Evolutionary conservation across 1,139 yeast genomes (phyloP), one percentile per base, ranked within the genome.

Genomic region (Taphrina wiesneri): DNA sequence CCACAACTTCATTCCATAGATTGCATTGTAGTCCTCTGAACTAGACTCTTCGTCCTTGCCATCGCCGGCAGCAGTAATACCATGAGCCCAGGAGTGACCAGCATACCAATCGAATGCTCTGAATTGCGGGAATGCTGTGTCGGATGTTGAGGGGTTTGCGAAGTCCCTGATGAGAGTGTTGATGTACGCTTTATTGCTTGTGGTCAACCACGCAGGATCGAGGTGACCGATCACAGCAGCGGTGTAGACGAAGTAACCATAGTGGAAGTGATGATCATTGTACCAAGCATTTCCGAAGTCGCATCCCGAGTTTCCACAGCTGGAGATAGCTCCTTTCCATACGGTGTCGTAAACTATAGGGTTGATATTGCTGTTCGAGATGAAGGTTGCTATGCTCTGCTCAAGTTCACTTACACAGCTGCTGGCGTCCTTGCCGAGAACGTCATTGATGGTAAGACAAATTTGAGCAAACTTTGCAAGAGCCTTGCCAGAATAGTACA

Each of bases 41-140:
- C 89, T 80, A 2, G 92, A 86, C 75, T 89, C 96, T 77, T 89
- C 88, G 73, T 89, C 86, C 72, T 86, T 85, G 68, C 96, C 95
- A 73, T 87, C 95, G 43, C 86, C 87, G 70, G 85, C 78, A 43
- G 81, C 83, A 73, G 84, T 86, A 69, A 88, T 78, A 19, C 96
- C 96, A 67, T 83, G 83, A 6, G 96, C 95, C 91, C 93, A 88
- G 1, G 95, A 87, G 75, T 89, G 96, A 36, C 96, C 96, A 54
- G 82, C 81, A 77, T 77, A 89, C 90, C 89, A 89, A 75, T 88
- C 93, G 76, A 88, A 89, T 81, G 81, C 82, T 74, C 96, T 82
- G 57, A 83, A 87, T 17, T 85, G 88, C 2, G 96, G 96, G 85
- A 87, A 89, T 74, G 81, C 82, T 1, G 79, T 66, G 74, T 88